Evolutionary conservation across 163 green algal genomes (phyloP), one percentile per base, ranked within the genome.

Genomic region (Chloroidium sp.): DNA sequence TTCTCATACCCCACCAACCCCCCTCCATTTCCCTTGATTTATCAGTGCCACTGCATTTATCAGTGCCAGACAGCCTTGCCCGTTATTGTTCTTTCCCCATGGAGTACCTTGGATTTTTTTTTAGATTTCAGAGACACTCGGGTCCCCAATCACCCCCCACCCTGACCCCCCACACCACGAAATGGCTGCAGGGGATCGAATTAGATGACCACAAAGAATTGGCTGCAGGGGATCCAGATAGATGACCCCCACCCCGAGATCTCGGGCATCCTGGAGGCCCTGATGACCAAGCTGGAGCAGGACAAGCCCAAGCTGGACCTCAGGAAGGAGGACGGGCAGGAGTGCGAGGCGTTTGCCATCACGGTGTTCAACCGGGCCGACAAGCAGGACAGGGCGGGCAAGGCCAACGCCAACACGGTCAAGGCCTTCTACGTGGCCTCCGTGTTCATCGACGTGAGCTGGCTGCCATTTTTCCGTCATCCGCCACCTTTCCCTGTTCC

Each of bases 381-480:
- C 84, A 90, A 88, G 14, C 85, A 90, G 10, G 94, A 98, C 80
- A 82, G 92, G 0, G 91, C 90, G 2, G 92, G 91, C 0, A 76
- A 80, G 3, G 88, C 89, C 1, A 86, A 92, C 77, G 87, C 90
- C 74, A 87, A 84, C 79, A 97, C 94, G 0, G 90, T 88, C 69
- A 92, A 93, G 72, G 91, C 92, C 4, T 98, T 92, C 75, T 97
- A 96, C 62, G 94, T 93, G 0, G 91, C 94, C 2, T 91, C 85
- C 76, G 91, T 94, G 72, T 98, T 98, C 85, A 83, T 97, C 12
- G 93, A 97, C 80, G 92, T 92, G 75, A 0, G 86, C 10, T 0
- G 36, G 36, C 36, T 36, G 36, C 36, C 36, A 36, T 8, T 14
- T 1, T 36, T 61, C 69, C 59, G 69, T 36, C 8, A 61, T 1